A percentile compares a stretch with the other conserved stretches of the same genome.
Conservation (phyloP, 2,329 filamentous ascomycete species). For the Fusarium sulawesiense region DNA sequence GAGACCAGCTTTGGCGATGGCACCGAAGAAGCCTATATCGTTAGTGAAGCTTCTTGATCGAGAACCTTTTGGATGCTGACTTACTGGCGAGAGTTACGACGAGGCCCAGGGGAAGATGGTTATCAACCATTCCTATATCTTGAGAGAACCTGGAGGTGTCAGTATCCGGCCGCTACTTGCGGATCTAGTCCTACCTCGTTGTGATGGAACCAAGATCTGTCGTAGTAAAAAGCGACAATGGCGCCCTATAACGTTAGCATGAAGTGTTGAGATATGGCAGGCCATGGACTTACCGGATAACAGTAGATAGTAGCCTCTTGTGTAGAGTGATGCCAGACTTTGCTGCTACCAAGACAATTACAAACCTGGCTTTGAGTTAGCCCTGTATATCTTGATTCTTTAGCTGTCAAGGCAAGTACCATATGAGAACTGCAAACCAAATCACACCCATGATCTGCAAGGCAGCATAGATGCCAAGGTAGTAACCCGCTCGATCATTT, state of each 20-base stretch:
- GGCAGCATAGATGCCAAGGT: slow-evolving; percentile 44
- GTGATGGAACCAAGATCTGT: slow-evolving; percentile 56
- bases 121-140: slow-evolving; percentile 58
- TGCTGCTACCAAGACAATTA: slow-evolving; percentile 45
- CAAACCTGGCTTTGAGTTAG: slow-evolving; percentile 40
- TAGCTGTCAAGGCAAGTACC: slow-evolving; percentile 10
- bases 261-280: neutral
- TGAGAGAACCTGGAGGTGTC: slow-evolving; percentile 53
- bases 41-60: neutral
- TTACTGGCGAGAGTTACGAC: slow-evolving; percentile 51
- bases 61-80: slow-evolving; percentile 18
- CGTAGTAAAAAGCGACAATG: slow-evolving; percentile 54
- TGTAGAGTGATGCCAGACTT: slow-evolving; percentile 45
- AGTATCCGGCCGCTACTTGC: neutral
- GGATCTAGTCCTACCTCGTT: slow-evolving; percentile 50
- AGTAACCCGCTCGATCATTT: slow-evolving; percentile 21
- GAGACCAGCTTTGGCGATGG: slow-evolving; percentile 43
- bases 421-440: slow-evolving; percentile 41
- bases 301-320: slow-evolving; percentile 40
- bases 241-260: slow-evolving; percentile 48
- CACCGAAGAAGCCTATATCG: slow-evolving; percentile 50
- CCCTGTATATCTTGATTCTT: too few relatives aligned
- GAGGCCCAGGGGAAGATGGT: slow-evolving; percentile 53
- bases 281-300: slow-evolving; percentile 23
- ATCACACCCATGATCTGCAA: slow-evolving; percentile 38